Evolutionary conservation across 202 grass and related monocot species (phyloP).

Genomic region (Carex sylvatica): DNA sequence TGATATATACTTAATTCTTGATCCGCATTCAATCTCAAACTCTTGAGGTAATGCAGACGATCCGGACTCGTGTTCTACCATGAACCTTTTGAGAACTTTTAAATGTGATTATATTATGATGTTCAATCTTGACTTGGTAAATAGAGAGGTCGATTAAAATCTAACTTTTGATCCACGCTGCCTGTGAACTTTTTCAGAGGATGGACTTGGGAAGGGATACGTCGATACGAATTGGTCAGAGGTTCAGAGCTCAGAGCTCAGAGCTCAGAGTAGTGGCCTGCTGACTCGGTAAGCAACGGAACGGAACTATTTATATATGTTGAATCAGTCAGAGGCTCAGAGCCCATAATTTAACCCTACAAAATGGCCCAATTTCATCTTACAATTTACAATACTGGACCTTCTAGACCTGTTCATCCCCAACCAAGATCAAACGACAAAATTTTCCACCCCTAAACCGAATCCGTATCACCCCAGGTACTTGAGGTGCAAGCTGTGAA

Average conservation of each 20-base stretch:
- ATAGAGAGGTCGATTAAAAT: neutral
- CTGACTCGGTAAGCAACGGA: neutral
- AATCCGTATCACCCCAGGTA: too few relatives aligned
- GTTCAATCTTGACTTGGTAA: neutral
- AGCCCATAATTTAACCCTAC: neutral
- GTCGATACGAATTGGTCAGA: neutral
- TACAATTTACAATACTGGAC: neutral
- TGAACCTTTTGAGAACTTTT: neutral
- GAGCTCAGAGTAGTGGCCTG: neutral
- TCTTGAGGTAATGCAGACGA: too few relatives aligned
- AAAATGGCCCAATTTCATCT: conserved; percentile 14
- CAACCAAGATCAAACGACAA: neutral
- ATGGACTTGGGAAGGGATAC: neutral
- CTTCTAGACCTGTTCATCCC: neutral
- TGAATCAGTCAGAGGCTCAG: conserved; percentile 13
- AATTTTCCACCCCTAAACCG: neutral
- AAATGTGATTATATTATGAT: neutral
- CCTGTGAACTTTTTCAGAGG: neutral
- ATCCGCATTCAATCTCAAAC: too few relatives aligned
- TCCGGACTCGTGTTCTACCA: neutral
- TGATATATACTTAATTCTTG: too few relatives aligned
- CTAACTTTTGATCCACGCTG: conserved; percentile 4
- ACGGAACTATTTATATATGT: neutral
- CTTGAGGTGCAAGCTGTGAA: too few relatives aligned
- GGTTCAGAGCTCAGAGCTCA: neutral